These are phyloP conservation scores for Dimargaris xerosporica DNA, from an alignment of 192 early-diverging fungal genomes.

Conservation along the genomic window DNA sequence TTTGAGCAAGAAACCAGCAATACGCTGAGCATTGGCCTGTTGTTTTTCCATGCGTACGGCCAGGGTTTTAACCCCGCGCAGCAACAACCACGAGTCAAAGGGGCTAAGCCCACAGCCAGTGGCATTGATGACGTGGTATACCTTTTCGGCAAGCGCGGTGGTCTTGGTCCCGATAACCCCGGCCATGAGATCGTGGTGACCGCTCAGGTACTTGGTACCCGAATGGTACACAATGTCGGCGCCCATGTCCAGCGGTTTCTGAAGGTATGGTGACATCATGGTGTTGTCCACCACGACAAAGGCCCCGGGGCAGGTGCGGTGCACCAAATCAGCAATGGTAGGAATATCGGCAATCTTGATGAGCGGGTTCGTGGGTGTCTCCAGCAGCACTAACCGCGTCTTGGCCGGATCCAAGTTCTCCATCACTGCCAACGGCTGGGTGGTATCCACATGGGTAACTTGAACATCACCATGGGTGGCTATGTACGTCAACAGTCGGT, in stretches of 20 bases:
- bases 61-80: constrained; percentile 91
- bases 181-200: constrained; percentile 98
- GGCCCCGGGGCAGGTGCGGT: constrained; percentile 55
- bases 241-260: constrained; percentile 74
- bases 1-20: constrained; percentile 68
- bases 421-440: constrained; percentile 39
- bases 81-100: constrained; percentile 83
- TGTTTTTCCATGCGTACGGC: constrained; percentile 93
- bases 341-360: constrained; percentile 88
- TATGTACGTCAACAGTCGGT: constrained; percentile 80
- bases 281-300: constrained; percentile 95
- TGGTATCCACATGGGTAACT: constrained; percentile 88
- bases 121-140: constrained; percentile 91
- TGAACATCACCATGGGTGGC: constrained; percentile 60
- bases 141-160: constrained; percentile 55
- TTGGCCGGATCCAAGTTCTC: constrained; percentile 50
- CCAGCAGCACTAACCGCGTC: constrained; percentile 76
- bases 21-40: constrained; percentile 61
- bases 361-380: constrained; percentile 93
- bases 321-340: constrained; percentile 55
- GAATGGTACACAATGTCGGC: constrained; percentile 93
- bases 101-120: constrained; percentile 80
- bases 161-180: constrained; percentile 76
- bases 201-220: constrained; percentile 92
- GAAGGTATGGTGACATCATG: constrained; percentile 95